Percentiles rank a stretch among this genome's conserved stretches.
Conservation (phyloP, 2,329 filamentous ascomycete genomes). For the Calonectria multiphialidica region DNA sequence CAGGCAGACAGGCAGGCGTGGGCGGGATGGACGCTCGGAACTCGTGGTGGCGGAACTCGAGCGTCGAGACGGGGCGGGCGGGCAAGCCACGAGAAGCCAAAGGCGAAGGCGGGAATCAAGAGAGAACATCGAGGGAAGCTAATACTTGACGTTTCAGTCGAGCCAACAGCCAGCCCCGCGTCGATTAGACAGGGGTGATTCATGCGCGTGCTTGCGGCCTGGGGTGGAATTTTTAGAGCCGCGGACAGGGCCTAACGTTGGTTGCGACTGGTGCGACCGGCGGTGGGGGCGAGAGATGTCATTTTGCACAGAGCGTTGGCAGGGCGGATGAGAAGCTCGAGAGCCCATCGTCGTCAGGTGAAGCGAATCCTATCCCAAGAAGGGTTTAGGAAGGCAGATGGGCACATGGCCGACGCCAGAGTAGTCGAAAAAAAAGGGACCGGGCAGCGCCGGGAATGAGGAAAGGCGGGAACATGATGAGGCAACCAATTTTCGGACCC, state of each 20-base stretch:
- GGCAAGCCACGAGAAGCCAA: not conserved
- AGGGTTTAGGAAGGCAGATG: slow-evolving; percentile 7
- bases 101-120: not conserved
- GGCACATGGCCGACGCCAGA: not conserved
- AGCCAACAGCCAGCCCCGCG: slow-evolving; percentile 26
- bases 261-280: slow-evolving; percentile 5
- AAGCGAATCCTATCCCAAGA: slow-evolving; percentile 16
- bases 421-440: not conserved
- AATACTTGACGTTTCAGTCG: slow-evolving; percentile 34
- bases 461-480: slow-evolving; percentile 5
- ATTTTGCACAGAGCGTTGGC: not conserved
- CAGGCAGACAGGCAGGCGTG: no score
- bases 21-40: slow-evolving; percentile 18
- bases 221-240: slow-evolving; percentile 27
- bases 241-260: slow-evolving; percentile 2
- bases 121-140: slow-evolving; percentile 5
- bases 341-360: slow-evolving; percentile 16
- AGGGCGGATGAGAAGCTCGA: slow-evolving; percentile 15
- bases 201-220: slow-evolving; percentile 38
- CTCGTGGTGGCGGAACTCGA: slow-evolving; percentile 16
- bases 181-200: slow-evolving; percentile 32
- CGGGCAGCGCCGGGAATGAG: slow-evolving; percentile 1
- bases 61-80: not conserved
- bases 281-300: not conserved
- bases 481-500: slow-evolving; percentile 13